phyloP scores from a whole-genome alignment of 1,139 yeast genomes.

The Saccharomyces hybrid region DNA sequence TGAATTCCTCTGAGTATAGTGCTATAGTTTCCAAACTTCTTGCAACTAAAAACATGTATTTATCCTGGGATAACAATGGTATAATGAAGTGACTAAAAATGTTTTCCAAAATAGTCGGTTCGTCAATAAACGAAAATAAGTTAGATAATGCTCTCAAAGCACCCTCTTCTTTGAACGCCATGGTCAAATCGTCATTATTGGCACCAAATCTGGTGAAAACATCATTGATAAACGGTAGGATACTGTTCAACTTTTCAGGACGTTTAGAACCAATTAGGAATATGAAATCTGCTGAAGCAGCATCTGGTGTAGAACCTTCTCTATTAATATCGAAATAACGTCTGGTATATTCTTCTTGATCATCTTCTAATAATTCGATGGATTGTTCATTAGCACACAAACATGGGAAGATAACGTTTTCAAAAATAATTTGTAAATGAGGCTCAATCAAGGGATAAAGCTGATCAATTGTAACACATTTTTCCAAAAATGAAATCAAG shows the following conservation, averaged over 20 bases:
- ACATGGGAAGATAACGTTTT: slow-evolving; percentile 57
- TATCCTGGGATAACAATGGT: slow-evolving; percentile 54
- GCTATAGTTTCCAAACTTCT: slow-evolving; percentile 74
- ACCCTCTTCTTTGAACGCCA: slow-evolving; percentile 74
- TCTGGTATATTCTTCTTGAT: slow-evolving; percentile 66
- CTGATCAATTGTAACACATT: slow-evolving; percentile 47
- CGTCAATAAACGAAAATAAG: slow-evolving; percentile 51
- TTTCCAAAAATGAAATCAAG: slow-evolving; percentile 57
- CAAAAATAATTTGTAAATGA: slow-evolving; percentile 51
- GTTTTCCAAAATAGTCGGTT: slow-evolving; percentile 63
- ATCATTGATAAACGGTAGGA: slow-evolving; percentile 45
- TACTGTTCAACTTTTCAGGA: slow-evolving; percentile 39
- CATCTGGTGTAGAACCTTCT: slow-evolving; percentile 69
- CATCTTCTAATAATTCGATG: slow-evolving; percentile 60
- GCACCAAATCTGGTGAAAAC: slow-evolving; percentile 37
- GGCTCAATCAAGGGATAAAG: slow-evolving; percentile 47
- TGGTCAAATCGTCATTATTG: slow-evolving; percentile 34
- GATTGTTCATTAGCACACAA: slow-evolving; percentile 49
- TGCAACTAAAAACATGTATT: slow-evolving; percentile 68
- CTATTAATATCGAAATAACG: slow-evolving; percentile 62
- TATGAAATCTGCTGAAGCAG: slow-evolving; percentile 73
- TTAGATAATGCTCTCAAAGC: slow-evolving; percentile 72
- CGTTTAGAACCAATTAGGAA: slow-evolving; percentile 42
- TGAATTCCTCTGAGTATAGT: slow-evolving; percentile 50
- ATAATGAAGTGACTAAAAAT: slow-evolving; percentile 59